Evolutionary conservation across 164 flowering plant species (phyloP).

Genomic region (Nelumbo lutea): DNA sequence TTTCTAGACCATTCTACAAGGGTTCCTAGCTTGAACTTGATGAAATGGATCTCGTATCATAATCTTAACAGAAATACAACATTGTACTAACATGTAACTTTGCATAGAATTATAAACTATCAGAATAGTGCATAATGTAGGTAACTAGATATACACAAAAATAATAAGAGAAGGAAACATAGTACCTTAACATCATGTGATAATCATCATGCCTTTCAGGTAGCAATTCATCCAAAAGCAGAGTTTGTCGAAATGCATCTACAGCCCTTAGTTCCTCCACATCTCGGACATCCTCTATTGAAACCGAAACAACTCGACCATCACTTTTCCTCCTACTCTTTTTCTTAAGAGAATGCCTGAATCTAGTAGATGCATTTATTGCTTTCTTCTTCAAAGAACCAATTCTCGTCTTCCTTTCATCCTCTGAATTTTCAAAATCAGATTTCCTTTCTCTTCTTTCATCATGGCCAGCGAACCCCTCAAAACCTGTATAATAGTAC

Average conservation of each 20-base stretch:
- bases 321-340: conserved; percentile 62
- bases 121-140: not conserved
- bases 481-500: conserved; percentile 34
- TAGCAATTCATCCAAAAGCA: conserved; percentile 73
- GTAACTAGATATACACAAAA: not conserved
- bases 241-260: conserved; percentile 73
- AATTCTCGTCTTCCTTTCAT: conserved; percentile 76
- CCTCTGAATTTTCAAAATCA: conserved; percentile 81
- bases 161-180: not conserved
- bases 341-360: conserved; percentile 80
- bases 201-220: conserved; percentile 76
- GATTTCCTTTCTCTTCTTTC: conserved; percentile 68
- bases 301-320: conserved; percentile 63
- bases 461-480: conserved; percentile 46
- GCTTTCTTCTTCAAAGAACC: conserved; percentile 82
- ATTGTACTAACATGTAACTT: not conserved
- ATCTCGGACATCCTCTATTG: conserved; percentile 83
- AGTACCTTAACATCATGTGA: conserved; percentile 83
- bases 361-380: conserved; percentile 70
- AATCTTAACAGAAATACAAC: not conserved
- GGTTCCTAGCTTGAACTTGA: not conserved
- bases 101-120: not conserved
- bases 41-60: not conserved
- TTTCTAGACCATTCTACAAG: not conserved
- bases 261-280: conserved; percentile 75